Evolutionary conservation across 164 flowering plant species (phyloP).

Genomic region (Magnolia officinalis): DNA sequence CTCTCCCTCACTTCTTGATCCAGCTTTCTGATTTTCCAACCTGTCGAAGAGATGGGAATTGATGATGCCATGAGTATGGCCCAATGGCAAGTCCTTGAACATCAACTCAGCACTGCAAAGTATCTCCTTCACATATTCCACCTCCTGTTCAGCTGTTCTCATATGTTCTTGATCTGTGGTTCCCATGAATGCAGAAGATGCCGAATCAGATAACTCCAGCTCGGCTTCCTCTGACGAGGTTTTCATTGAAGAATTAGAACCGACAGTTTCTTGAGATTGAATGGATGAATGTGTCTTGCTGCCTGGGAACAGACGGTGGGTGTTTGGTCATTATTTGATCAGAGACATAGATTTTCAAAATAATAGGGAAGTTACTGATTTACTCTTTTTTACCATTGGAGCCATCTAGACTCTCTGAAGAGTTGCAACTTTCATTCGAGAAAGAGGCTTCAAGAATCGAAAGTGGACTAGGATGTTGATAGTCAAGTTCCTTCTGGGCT

Average conservation of each 20-base stretch:
- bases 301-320: slow-evolving; percentile 34
- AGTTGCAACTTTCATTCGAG: slow-evolving; percentile 66
- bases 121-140: slow-evolving; percentile 59
- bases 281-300: slow-evolving; percentile 42
- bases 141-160: slow-evolving; percentile 42
- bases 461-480: slow-evolving; percentile 66
- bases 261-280: slow-evolving; percentile 39
- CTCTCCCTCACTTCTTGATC: slow-evolving; percentile 11
- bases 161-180: slow-evolving; percentile 8
- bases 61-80: slow-evolving; percentile 44
- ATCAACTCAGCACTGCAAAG: slow-evolving; percentile 42
- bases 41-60: slow-evolving; percentile 59
- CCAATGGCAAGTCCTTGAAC: slow-evolving; percentile 55
- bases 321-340: neutral
- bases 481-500: slow-evolving; percentile 30
- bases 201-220: slow-evolving; percentile 73
- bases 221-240: slow-evolving; percentile 36
- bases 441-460: slow-evolving; percentile 70
- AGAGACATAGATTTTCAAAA: neutral
- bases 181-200: slow-evolving; percentile 46
- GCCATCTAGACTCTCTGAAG: slow-evolving; percentile 56
- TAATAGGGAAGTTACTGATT: neutral
- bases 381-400: slow-evolving; percentile 36
- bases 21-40: slow-evolving; percentile 46
- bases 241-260: slow-evolving; percentile 27